Base-by-base conservation (phyloP, 1,139 yeast genomes). In the Ogataea hybrid region DNA sequence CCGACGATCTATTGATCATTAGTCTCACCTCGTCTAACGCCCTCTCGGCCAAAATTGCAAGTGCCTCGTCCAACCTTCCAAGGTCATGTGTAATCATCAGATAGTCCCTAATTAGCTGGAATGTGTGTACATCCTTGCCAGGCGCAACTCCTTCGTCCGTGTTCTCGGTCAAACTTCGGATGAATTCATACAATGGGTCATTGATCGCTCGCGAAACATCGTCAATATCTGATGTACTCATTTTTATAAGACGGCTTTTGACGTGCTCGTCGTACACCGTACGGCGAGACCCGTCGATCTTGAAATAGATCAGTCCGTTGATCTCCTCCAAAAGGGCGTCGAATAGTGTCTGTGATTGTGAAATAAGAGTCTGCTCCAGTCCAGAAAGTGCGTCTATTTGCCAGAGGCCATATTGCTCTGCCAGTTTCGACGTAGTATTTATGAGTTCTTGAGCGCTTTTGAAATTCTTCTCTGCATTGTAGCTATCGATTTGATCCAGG, bases 301-400 rank as follows among this genome's bases (percentile, higher is more conserved):
- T 84, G 42, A 86, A 69, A 58, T 86, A 90, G 15, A 89, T 69
- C 46, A 87, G 85, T 44, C 73, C 77, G 48, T 80, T 83, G 32
- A 89, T 67, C 57, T 89, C 96, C 50, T 86, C 96, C 16, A 87
- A 69, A 21, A 89, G 68, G 56, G 79, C 79, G 43, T 83, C 88
- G 55, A 84, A 84, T 35, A 90, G 63, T 40, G 74, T 73, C 56
- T 70, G 81, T 32, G 81, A 79, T 54, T 86, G 95, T 6, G 73
- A 59, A 37, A 78, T 77, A 28, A 88, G 66, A 51, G 81, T 82
- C 28, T 69, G 70, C 47, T 75, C 79, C 11, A 82, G 65, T 4
- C 80, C 73, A 32, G 65, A 65, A 62, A 88, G 68, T 0, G 86
- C 81, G 0, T 83, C 73, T 25, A 88, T 66, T 28, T 74, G 66